These are phyloP conservation scores for Elasticomyces elasticus DNA, from an alignment of 495 filamentous ascomycete species.

Conservation along the genomic window DNA sequence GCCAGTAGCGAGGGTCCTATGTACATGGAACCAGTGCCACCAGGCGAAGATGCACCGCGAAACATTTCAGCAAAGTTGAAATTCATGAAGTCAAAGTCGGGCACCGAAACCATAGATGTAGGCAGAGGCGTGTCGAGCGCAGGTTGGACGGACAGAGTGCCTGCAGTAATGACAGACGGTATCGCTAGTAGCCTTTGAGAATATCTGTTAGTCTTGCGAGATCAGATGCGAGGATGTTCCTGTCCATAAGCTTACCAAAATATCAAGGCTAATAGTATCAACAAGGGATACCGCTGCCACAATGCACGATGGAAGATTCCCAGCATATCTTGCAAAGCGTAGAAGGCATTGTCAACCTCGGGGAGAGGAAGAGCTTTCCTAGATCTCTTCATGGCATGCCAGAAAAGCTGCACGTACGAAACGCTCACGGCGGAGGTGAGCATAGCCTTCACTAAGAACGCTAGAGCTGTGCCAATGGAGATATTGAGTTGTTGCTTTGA, in stretches of 20 bases:
- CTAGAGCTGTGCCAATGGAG: conserved; percentile 14
- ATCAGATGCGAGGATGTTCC: neutral
- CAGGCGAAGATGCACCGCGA: no score
- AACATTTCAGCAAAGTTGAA: conserved; percentile 1
- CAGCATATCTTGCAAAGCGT: neutral
- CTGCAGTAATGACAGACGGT: conserved; percentile 12
- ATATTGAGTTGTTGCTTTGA: conserved; percentile 14
- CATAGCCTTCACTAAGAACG: conserved; percentile 15
- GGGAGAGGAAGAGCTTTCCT: neutral
- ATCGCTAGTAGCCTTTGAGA: conserved; percentile 6
- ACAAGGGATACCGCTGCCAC: neutral
- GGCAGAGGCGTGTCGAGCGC: neutral
- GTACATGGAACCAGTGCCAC: neutral
- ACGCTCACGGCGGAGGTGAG: conserved; percentile 2
- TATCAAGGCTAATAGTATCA: neutral
- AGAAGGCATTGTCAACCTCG: neutral
- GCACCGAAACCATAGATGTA: neutral
- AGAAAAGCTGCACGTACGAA: conserved; percentile 13
- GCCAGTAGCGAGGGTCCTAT: neutral
- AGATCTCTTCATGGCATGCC: neutral
- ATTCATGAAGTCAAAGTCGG: conserved; percentile 2
- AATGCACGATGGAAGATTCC: neutral
- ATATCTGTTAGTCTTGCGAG: neutral
- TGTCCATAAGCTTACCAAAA: neutral
- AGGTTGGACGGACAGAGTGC: conserved; percentile 10